These are phyloP conservation scores for Thelonectria discophora DNA, from an alignment of 2,329 filamentous ascomycete species.

Conservation along the genomic window DNA sequence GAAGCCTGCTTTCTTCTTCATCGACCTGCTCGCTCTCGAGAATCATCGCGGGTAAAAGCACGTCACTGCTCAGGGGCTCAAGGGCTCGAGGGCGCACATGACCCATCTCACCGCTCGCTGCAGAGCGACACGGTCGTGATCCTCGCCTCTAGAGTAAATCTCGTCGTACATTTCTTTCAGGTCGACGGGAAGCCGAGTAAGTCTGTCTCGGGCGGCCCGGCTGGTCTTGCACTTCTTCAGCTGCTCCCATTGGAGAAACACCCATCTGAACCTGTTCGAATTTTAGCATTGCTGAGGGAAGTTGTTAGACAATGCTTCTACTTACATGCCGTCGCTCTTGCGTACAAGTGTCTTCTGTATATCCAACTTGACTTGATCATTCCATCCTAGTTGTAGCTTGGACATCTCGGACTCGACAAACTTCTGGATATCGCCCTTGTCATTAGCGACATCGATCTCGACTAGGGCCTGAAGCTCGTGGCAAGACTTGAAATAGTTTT, in stretches of 20 bases:
- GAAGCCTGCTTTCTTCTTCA: background rate
- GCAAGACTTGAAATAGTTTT: background rate
- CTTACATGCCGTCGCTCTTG: constrained; percentile 8
- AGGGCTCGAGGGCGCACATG: background rate
- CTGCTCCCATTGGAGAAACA: constrained; percentile 8
- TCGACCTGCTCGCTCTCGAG: background rate
- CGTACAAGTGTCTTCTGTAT: background rate
- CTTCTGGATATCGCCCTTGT: constrained; percentile 3
- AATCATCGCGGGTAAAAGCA: constrained; percentile 1
- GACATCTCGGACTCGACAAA: background rate
- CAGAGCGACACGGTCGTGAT: background rate
- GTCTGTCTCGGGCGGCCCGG: background rate
- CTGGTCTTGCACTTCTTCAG: background rate
- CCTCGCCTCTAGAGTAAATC: background rate
- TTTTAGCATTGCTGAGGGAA: background rate
- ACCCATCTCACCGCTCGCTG: constrained; percentile 16
- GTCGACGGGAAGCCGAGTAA: constrained; percentile 1
- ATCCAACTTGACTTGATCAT: background rate
- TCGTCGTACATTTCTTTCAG: constrained; percentile 8
- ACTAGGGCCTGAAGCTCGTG: background rate
- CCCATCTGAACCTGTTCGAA: constrained; percentile 14
- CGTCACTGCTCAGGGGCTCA: background rate
- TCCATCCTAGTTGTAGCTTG: background rate
- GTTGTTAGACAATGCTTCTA: background rate
- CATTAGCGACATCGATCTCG: background rate